Evolutionary conservation across 2,329 filamentous ascomycete genomes (phyloP).

Genomic region (Apiospora saccharicola): DNA sequence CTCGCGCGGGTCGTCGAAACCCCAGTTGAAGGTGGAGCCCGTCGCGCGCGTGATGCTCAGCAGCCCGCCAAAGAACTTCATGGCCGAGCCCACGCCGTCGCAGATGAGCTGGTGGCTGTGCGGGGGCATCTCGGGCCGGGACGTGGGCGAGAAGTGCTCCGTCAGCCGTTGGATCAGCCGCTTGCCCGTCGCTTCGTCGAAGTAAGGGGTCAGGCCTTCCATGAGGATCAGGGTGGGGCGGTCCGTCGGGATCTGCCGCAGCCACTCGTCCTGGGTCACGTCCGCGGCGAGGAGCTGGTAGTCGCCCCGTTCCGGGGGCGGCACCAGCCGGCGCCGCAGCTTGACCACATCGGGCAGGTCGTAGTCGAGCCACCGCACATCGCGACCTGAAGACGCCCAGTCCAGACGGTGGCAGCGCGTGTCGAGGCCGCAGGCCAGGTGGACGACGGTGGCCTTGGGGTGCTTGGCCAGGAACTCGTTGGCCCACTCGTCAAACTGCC

Average conservation of each 20-base stretch:
- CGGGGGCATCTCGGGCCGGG: not conserved
- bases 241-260: constrained; percentile 38
- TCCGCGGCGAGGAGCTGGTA: constrained; percentile 40
- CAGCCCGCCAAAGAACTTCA: constrained; percentile 30
- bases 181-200: constrained; percentile 36
- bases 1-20: constrained; percentile 35
- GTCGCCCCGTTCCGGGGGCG: constrained; percentile 32
- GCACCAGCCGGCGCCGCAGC: constrained; percentile 39
- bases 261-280: constrained; percentile 40
- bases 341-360: constrained; percentile 46
- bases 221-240: constrained; percentile 40
- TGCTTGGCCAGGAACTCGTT: constrained; percentile 37
- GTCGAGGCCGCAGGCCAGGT: constrained; percentile 38
- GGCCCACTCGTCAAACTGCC: constrained; percentile 37
- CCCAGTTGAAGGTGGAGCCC: constrained; percentile 36
- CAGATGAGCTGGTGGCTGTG: constrained; percentile 37
- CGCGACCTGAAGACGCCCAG: constrained; percentile 26
- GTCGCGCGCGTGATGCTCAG: constrained; percentile 31
- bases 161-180: constrained; percentile 36
- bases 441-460: constrained; percentile 29
- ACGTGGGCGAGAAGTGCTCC: constrained; percentile 32
- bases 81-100: constrained; percentile 34
- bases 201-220: constrained; percentile 44
- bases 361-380: constrained; percentile 45
- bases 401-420: constrained; percentile 39